These are phyloP conservation scores for Ascomycota sp. DNA, from an alignment of 2,329 filamentous ascomycete genomes.

Conservation along the genomic window DNA sequence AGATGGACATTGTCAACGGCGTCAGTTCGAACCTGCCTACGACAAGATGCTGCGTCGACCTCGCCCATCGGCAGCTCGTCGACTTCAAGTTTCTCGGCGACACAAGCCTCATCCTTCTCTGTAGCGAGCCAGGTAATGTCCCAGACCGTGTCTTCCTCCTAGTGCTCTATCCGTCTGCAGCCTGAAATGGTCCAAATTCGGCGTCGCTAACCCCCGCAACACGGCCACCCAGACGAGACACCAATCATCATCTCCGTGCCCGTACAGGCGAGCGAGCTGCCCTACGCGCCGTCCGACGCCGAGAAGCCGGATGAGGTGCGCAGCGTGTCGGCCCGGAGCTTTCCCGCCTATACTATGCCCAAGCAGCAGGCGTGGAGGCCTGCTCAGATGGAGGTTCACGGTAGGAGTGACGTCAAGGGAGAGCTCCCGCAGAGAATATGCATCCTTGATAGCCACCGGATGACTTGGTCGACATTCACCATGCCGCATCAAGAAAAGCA, in stretches of 20 bases:
- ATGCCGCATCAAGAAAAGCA: slow-evolving; percentile 7
- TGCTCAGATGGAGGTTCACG: slow-evolving; percentile 28
- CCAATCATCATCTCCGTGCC: slow-evolving; percentile 14
- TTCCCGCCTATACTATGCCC: slow-evolving; percentile 8
- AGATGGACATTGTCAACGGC: slow-evolving; percentile 31
- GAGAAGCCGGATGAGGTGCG: slow-evolving; percentile 1
- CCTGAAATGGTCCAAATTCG: neutral
- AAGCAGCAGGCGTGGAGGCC: slow-evolving; percentile 12
- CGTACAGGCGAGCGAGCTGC: slow-evolving; percentile 13
- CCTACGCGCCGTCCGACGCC: slow-evolving; percentile 16
- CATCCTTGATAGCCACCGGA: slow-evolving; percentile 24
- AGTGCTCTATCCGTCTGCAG: neutral
- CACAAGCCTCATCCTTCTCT: slow-evolving; percentile 34
- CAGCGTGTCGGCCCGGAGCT: slow-evolving; percentile 3
- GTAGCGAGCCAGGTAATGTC: slow-evolving; percentile 17
- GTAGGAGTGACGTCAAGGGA: slow-evolving; percentile 19
- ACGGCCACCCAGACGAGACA: slow-evolving; percentile 5
- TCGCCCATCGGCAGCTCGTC: slow-evolving; percentile 22
- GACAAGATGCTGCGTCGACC: slow-evolving; percentile 17
- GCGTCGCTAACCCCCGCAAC: neutral
- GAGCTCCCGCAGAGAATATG: slow-evolving; percentile 27
- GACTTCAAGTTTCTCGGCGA: slow-evolving; percentile 50
- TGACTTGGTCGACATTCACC: slow-evolving; percentile 24
- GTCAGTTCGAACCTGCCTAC: slow-evolving; percentile 26
- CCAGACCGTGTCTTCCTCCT: neutral